phyloP scores from a whole-genome alignment of 345 rosid species.

The Acer negundo region DNA sequence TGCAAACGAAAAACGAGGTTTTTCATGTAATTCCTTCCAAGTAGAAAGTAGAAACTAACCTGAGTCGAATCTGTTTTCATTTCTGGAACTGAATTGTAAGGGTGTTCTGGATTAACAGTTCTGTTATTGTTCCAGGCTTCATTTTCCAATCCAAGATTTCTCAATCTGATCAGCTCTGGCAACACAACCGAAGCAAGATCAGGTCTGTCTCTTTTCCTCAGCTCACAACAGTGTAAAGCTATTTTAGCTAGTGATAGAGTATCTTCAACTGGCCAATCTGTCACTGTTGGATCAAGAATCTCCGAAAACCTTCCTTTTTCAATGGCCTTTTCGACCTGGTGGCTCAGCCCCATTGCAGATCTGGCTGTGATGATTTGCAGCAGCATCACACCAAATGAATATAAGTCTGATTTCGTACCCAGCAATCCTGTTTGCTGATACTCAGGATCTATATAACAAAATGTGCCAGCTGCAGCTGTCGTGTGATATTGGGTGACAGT shows the following conservation, averaged over 20 bases:
- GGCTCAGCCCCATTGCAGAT: conserved; percentile 69
- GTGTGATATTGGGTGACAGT: conserved; percentile 45
- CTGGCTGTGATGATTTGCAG: conserved; percentile 75
- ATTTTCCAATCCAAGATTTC: conserved; percentile 39
- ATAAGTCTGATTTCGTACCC: conserved; percentile 84
- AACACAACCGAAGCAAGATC: conserved; percentile 59
- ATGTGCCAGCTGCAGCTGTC: conserved; percentile 89
- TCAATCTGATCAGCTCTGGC: conserved; percentile 63
- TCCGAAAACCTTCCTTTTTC: conserved; percentile 44
- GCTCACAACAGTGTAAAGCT: conserved; percentile 76
- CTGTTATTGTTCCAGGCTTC: conserved; percentile 17
- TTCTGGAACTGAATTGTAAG: conserved; percentile 6
- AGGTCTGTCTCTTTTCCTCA: conserved; percentile 81
- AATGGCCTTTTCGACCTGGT: conserved; percentile 64
- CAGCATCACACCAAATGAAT: conserved; percentile 76
- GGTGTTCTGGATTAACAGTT: neutral
- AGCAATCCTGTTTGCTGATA: conserved; percentile 86
- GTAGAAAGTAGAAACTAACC: conserved; percentile 26
- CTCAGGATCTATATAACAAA: conserved; percentile 86
- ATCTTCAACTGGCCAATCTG: conserved; percentile 76
- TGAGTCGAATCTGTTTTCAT: conserved; percentile 9
- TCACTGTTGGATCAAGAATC: conserved; percentile 67
- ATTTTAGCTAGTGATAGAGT: conserved; percentile 58
- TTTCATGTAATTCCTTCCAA: neutral
- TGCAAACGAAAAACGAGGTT: neutral